phyloP scores from a whole-genome alignment of 176 grass and related monocot genomes.

The Urochloa ruziziensis region DNA sequence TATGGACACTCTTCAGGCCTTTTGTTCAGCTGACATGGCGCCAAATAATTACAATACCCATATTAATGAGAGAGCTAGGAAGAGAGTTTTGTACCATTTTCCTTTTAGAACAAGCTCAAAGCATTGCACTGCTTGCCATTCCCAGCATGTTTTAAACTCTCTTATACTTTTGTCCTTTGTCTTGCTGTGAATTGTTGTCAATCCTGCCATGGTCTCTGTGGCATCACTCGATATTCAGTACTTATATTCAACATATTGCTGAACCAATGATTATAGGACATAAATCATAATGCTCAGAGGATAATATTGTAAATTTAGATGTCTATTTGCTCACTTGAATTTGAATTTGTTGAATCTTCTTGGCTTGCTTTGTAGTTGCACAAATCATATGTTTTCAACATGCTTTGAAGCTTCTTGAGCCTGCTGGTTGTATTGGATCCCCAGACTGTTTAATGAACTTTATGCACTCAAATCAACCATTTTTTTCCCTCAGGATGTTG shows the following conservation, averaged over 20 bases:
- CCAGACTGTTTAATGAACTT: not conserved
- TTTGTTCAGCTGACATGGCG: not conserved
- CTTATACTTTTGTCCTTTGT: not conserved
- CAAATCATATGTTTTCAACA: not conserved
- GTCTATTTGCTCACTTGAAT: too few relatives aligned
- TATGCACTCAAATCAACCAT: conserved; percentile 27
- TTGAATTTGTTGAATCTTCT: not conserved
- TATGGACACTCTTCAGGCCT: not conserved
- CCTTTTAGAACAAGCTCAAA: conserved; percentile 9
- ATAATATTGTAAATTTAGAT: not conserved
- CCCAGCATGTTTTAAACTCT: not conserved
- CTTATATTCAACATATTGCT: conserved; percentile 7
- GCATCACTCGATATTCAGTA: not conserved
- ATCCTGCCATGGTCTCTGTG: not conserved
- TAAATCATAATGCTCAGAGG: not conserved
- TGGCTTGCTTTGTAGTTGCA: conserved; percentile 14
- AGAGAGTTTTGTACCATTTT: not conserved
- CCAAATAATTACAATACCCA: not conserved
- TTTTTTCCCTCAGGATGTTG: conserved; percentile 67
- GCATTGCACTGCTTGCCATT: not conserved
- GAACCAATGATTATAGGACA: not conserved
- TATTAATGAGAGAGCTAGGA: not conserved
- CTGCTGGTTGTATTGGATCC: not conserved
- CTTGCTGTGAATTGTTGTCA: not conserved
- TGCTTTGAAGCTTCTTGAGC: not conserved